These are phyloP conservation scores for Calvatia gigantea DNA, from an alignment of 768 basidiomycete species.

Conservation along the genomic window DNA sequence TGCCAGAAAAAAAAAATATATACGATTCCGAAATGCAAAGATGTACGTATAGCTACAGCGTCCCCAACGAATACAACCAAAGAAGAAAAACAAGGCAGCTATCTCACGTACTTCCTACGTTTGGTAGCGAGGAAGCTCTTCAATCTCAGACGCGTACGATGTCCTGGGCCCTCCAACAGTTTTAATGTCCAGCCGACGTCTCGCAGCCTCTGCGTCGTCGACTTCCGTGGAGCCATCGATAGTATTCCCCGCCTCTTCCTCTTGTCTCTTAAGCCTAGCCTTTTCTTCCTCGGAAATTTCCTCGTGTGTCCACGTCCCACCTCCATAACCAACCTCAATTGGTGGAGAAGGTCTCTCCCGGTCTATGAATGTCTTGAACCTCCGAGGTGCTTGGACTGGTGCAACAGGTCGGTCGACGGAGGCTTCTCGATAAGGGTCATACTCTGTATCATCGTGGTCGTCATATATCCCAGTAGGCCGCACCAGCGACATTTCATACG, in stretches of 20 bases:
- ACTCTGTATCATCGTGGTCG: conserved; percentile 23
- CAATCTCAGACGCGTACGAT: neutral
- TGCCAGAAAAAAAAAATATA: neutral
- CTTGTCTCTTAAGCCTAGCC: conserved; percentile 18
- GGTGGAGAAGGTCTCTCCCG: conserved; percentile 15
- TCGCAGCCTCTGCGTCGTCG: conserved; percentile 13
- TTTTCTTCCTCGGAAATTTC: conserved; percentile 32
- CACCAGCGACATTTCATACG: conserved; percentile 21
- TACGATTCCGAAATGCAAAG: neutral
- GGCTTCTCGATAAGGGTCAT: conserved; percentile 37
- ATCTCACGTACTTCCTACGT: neutral
- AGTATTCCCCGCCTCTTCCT: conserved; percentile 13
- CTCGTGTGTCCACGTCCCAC: conserved; percentile 32
- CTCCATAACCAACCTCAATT: conserved; percentile 31
- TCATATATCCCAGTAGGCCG: conserved; percentile 16
- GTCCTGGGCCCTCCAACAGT: neutral
- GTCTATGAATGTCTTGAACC: conserved; percentile 10
- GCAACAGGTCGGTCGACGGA: conserved; percentile 10
- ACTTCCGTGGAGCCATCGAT: neutral
- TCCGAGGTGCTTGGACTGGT: conserved; percentile 1
- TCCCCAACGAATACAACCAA: neutral
- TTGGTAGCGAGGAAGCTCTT: conserved; percentile 3
- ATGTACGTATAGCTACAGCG: neutral
- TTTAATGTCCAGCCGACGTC: conserved; percentile 14
- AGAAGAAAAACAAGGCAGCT: neutral